Percentiles rank a stretch among this genome's conserved stretches.
Evolutionary conservation across 2,329 filamentous ascomycete genomes (phyloP).

Genomic region (Diaporthe citriasiana): DNA sequence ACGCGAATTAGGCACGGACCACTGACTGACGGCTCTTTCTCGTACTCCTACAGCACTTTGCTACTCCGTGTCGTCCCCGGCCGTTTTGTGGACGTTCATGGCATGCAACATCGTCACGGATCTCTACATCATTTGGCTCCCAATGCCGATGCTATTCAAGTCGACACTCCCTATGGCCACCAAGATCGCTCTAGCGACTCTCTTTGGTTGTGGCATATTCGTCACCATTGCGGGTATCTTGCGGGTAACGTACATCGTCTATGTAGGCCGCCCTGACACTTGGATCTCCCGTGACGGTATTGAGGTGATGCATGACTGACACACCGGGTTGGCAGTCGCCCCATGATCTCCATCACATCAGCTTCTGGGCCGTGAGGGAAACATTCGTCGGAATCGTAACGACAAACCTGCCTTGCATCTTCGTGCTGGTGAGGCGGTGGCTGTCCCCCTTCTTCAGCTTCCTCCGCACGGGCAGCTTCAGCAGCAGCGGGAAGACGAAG

Average conservation of each 20-base stretch:
- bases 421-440: conserved; percentile 46
- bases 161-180: conserved; percentile 53
- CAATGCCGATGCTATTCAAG: conserved; percentile 64
- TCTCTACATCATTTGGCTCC: conserved; percentile 70
- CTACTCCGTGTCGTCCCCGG: conserved; percentile 60
- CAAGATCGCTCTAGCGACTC: conserved; percentile 54
- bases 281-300: too few relatives aligned
- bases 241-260: conserved; percentile 53
- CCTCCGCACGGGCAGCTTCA: conserved; percentile 12
- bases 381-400: conserved; percentile 60
- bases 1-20: background rate
- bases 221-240: conserved; percentile 57
- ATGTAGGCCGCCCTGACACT: background rate
- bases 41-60: conserved; percentile 53
- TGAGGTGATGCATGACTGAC: background rate
- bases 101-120: conserved; percentile 66
- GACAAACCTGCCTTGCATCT: conserved; percentile 61
- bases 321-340: conserved; percentile 49
- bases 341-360: conserved; percentile 45
- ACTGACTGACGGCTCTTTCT: background rate
- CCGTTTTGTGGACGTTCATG: conserved; percentile 58
- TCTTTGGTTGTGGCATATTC: conserved; percentile 57
- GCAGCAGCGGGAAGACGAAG: conserved; percentile 29
- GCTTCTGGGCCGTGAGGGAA: conserved; percentile 59
- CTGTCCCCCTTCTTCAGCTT: conserved; percentile 7